Evolutionary conservation across 2,329 filamentous ascomycete species (phyloP).

Genomic region (Cladosporium cucumerinum): DNA sequence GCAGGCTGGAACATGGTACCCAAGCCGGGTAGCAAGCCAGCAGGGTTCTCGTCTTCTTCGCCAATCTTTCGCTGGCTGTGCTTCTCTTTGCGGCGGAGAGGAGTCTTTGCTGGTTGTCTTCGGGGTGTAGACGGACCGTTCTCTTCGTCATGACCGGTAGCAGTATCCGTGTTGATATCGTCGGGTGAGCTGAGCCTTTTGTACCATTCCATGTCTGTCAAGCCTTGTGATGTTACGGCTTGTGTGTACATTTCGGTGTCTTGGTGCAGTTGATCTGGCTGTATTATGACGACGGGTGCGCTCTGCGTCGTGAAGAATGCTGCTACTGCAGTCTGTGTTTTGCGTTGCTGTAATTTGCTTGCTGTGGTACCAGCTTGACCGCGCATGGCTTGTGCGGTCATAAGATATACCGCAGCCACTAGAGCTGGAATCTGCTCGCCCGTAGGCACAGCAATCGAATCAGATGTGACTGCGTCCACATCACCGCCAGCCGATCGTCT

Average conservation of each 20-base stretch:
- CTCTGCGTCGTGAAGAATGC: conserved; percentile 30
- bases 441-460: background rate
- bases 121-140: conserved; percentile 16
- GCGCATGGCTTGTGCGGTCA: background rate
- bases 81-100: conserved; percentile 35
- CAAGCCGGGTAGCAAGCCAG: conserved; percentile 44
- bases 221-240: conserved; percentile 9
- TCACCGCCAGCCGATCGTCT: background rate
- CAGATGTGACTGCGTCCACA: background rate
- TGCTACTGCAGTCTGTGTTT: background rate
- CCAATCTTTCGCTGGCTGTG: conserved; percentile 23
- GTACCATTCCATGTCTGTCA: conserved; percentile 21
- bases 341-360: background rate
- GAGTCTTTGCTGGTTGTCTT: conserved; percentile 31
- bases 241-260: conserved; percentile 27
- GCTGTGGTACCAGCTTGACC: background rate
- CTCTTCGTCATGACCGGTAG: background rate
- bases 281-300: background rate
- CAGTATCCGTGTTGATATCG: conserved; percentile 18
- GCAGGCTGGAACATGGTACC: conserved; percentile 72
- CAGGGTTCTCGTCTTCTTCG: conserved; percentile 25
- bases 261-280: background rate
- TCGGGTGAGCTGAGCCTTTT: background rate
- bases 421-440: background rate
- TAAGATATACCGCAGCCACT: background rate